A percentile compares a stretch with the other conserved stretches of the same genome.
phyloP scores from a whole-genome alignment of 805 yeast species.

The Metschnikowia hibisci region DNA sequence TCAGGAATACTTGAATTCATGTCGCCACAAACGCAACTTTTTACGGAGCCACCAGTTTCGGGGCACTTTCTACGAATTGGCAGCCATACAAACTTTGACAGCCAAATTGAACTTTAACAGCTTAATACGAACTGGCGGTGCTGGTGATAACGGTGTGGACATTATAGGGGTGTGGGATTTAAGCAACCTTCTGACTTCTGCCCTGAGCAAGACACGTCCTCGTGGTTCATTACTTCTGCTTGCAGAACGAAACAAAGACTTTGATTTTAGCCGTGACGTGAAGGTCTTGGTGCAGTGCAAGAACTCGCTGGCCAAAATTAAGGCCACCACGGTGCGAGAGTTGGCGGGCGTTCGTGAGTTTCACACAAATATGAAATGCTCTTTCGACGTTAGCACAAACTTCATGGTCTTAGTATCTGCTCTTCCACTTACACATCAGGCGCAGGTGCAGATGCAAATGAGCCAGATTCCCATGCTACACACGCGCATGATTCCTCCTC shows the following conservation, averaged over 20 bases:
- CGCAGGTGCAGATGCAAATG: constrained; percentile 42
- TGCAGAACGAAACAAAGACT: constrained; percentile 5
- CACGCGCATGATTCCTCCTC: constrained; percentile 36
- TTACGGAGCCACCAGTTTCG: constrained; percentile 42
- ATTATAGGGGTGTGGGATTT: constrained; percentile 51
- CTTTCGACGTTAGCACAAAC: constrained; percentile 20
- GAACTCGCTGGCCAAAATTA: constrained; percentile 41
- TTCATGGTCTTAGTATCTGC: constrained; percentile 46
- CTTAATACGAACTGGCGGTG: constrained; percentile 49
- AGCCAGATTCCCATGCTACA: constrained; percentile 45
- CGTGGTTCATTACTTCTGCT: constrained; percentile 9
- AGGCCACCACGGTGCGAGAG: constrained; percentile 49
- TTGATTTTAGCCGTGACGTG: constrained; percentile 26
- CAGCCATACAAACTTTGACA: constrained; percentile 38
- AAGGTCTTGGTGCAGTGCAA: constrained; percentile 54
- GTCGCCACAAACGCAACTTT: constrained; percentile 20
- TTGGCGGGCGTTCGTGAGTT: constrained; percentile 47
- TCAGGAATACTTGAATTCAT: constrained; percentile 28
- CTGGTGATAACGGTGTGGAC: constrained; percentile 56
- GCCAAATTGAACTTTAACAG: constrained; percentile 33
- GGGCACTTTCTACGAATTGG: constrained; percentile 55
- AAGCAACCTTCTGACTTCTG: background rate
- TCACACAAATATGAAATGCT: constrained; percentile 23
- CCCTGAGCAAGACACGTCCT: background rate
- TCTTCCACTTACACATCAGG: constrained; percentile 45